Evolutionary conservation across 305 asterid genomes (phyloP).

Genomic region (Lippia alba): DNA sequence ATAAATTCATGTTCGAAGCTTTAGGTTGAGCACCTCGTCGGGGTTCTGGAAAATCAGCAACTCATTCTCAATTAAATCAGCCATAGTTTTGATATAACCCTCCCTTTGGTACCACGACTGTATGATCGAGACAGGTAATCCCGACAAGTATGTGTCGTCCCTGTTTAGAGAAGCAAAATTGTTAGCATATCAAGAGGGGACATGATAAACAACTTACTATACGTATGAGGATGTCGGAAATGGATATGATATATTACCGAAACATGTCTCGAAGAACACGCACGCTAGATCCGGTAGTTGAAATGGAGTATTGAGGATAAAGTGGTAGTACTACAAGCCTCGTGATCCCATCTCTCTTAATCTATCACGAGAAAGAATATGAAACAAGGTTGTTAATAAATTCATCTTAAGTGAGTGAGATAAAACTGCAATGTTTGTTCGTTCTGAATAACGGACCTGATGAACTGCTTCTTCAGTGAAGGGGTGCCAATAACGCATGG

Average conservation of each 20-base stretch:
- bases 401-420: neutral
- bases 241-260: slow-evolving; percentile 44
- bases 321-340: slow-evolving; percentile 88
- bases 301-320: slow-evolving; percentile 93
- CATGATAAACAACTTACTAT: no score
- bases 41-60: slow-evolving; percentile 60
- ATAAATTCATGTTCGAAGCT: neutral
- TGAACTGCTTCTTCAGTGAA: slow-evolving; percentile 96
- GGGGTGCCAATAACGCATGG: slow-evolving; percentile 97
- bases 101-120: slow-evolving; percentile 91
- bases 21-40: slow-evolving; percentile 57
- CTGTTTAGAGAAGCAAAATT: slow-evolving; percentile 42
- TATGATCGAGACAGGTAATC: slow-evolving; percentile 84
- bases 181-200: slow-evolving; percentile 1
- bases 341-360: slow-evolving; percentile 77
- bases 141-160: slow-evolving; percentile 65
- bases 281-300: slow-evolving; percentile 91
- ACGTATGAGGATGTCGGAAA: no score
- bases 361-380: slow-evolving; percentile 43
- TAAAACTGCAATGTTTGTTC: neutral
- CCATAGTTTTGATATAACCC: slow-evolving; percentile 92
- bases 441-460: slow-evolving; percentile 54
- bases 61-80: slow-evolving; percentile 82
- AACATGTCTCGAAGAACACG: slow-evolving; percentile 82
- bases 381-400: neutral